A percentile compares a stretch with the other conserved stretches of the same genome.
Conservation (phyloP, 1,284 basidiomycete species). For the Omphalotus olearius region DNA sequence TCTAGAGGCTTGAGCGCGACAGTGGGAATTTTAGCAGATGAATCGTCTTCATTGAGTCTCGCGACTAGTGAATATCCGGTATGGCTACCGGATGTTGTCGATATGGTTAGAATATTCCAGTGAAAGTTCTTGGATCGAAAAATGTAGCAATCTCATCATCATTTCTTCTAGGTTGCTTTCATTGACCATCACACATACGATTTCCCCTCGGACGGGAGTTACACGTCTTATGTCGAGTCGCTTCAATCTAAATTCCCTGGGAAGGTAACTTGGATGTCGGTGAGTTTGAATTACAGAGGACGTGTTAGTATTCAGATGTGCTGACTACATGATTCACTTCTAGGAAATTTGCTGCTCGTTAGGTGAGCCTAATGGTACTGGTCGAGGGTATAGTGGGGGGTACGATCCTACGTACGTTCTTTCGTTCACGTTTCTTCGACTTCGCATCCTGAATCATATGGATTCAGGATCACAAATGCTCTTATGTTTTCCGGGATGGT, state of each 20-base stretch:
- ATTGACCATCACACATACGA: constrained; percentile 36
- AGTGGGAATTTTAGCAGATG: constrained; percentile 34
- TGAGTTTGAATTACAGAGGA: constrained; percentile 15
- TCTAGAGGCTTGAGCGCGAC: constrained; percentile 23
- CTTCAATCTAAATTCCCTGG: constrained; percentile 23
- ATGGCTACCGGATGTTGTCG: constrained; percentile 30
- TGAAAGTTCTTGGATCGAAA: neutral
- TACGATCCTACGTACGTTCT: constrained; percentile 31
- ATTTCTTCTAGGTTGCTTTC: constrained; percentile 24
- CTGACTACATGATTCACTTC: neutral
- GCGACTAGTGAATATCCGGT: constrained; percentile 27
- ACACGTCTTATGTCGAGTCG: constrained; percentile 24
- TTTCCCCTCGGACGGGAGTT: constrained; percentile 31
- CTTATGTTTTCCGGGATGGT: constrained; percentile 34
- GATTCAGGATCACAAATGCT: constrained; percentile 30
- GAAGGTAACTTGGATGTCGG: constrained; percentile 34
- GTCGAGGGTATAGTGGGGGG: constrained; percentile 28
- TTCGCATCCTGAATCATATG: neutral
- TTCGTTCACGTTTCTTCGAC: neutral
- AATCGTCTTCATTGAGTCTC: constrained; percentile 26
- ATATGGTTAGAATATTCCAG: constrained; percentile 20
- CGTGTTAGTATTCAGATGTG: neutral
- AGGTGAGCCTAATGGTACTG: constrained; percentile 29
- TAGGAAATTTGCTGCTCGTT: constrained; percentile 35
- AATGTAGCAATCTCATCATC: too few species aligned